Conservation (phyloP, 2,329 filamentous ascomycete species). For the Aspergillus versicolor region DNA sequence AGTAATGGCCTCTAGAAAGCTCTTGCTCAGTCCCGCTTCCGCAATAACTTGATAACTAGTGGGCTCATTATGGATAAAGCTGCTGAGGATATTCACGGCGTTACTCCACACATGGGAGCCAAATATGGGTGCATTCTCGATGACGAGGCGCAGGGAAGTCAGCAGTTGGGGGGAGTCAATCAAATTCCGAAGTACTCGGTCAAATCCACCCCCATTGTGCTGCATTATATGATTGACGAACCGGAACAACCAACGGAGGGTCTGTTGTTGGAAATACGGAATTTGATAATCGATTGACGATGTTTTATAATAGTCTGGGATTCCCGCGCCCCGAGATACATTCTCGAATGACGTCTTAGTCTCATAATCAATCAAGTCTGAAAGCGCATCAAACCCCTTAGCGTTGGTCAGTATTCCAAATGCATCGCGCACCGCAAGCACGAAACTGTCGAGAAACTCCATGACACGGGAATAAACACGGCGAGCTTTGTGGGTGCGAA, state of each 20-base stretch:
- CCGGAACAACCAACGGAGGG: conserved; percentile 89
- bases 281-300: conserved; percentile 89
- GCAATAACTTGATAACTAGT: conserved; percentile 96
- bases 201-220: conserved; percentile 77
- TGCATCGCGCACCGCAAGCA: conserved; percentile 81
- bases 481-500: conserved; percentile 78
- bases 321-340: conserved; percentile 68
- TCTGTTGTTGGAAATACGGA: conserved; percentile 89
- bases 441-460: conserved; percentile 81
- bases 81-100: conserved; percentile 84
- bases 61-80: conserved; percentile 97
- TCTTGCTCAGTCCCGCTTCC: conserved; percentile 86
- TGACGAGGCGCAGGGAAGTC: conserved; percentile 73
- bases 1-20: conserved; percentile 78
- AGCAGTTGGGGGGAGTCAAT: conserved; percentile 90
- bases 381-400: conserved; percentile 83
- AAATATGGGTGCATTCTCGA: conserved; percentile 75
- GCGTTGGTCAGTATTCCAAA: conserved; percentile 79
- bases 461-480: conserved; percentile 81
- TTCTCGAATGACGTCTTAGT: conserved; percentile 68
- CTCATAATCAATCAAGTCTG: conserved; percentile 79
- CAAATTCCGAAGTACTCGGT: conserved; percentile 84
- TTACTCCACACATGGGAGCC: conserved; percentile 96
- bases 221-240: conserved; percentile 95
- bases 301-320: conserved; percentile 70